These are phyloP conservation scores for Casaregolazyma suthepensis DNA, from an alignment of 1,139 yeast genomes.

Conservation along the genomic window DNA sequence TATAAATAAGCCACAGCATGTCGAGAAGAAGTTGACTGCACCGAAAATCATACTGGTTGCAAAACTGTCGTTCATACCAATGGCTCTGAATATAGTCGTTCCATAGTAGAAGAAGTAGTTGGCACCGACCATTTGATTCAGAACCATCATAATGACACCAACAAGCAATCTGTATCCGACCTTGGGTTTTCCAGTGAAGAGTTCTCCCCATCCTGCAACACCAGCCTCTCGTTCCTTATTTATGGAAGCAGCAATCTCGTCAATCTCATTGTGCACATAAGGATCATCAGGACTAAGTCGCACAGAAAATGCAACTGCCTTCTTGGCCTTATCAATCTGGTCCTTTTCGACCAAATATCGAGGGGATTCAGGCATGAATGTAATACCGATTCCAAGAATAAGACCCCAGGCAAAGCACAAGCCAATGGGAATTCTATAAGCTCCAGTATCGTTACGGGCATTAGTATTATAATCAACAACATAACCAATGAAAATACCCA, in stretches of 20 bases:
- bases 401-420: constrained; percentile 42
- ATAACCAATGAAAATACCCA: constrained; percentile 64
- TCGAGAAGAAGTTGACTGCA: constrained; percentile 70
- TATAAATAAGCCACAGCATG: constrained; percentile 58
- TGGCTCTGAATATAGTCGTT: constrained; percentile 69
- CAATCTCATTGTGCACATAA: constrained; percentile 52
- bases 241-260: constrained; percentile 56
- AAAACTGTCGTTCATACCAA: constrained; percentile 60
- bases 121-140: constrained; percentile 77
- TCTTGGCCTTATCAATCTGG: constrained; percentile 52
- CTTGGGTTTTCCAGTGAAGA: constrained; percentile 61
- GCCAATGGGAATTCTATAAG: constrained; percentile 59
- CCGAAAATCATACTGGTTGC: constrained; percentile 73
- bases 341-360: constrained; percentile 56
- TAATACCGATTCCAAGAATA: constrained; percentile 46
- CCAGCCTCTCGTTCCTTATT: constrained; percentile 60
- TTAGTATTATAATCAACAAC: constrained; percentile 63
- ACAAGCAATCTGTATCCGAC: constrained; percentile 57
- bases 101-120: constrained; percentile 81
- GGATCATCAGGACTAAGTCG: constrained; percentile 56
- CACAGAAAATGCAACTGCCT: constrained; percentile 56
- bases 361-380: constrained; percentile 74
- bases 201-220: constrained; percentile 61
- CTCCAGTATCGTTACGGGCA: constrained; percentile 43
- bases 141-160: constrained; percentile 60